phyloP scores from a whole-genome alignment of 192 early-diverging fungal species.

The Coemansia sp. region DNA sequence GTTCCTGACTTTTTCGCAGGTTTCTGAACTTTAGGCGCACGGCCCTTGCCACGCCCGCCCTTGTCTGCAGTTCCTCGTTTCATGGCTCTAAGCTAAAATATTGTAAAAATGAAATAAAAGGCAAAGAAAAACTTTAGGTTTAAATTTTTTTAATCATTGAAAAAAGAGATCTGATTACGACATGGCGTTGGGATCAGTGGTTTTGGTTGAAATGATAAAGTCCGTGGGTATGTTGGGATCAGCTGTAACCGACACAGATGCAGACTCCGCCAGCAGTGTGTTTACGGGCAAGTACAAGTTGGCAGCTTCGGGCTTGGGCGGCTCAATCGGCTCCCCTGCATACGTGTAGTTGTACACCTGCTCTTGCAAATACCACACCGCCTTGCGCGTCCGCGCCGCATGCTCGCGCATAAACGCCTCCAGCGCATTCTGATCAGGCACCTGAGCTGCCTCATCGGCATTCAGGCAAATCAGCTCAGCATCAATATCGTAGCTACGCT shows the following conservation, averaged over 20 bases:
- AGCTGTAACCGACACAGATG: not conserved
- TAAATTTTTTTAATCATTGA: not conserved
- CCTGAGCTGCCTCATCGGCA: slow-evolving; percentile 38
- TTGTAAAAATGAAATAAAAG: not conserved
- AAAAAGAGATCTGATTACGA: not conserved
- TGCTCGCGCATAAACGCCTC: slow-evolving; percentile 9
- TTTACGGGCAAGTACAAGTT: slow-evolving; percentile 48
- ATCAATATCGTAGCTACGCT: slow-evolving; percentile 86
- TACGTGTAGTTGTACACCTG: slow-evolving; percentile 83
- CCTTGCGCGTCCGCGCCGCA: slow-evolving; percentile 57
- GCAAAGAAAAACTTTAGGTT: not conserved
- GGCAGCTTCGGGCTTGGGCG: slow-evolving; percentile 33
- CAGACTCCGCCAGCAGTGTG: slow-evolving; percentile 33
- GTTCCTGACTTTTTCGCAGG: not conserved
- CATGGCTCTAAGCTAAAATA: not conserved
- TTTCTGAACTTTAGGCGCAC: not conserved
- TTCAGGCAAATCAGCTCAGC: slow-evolving; percentile 60
- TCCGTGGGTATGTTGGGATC: slow-evolving; percentile 22
- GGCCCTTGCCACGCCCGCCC: not conserved
- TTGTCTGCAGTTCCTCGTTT: not conserved
- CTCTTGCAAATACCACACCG: slow-evolving; percentile 88
- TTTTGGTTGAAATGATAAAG: slow-evolving; percentile 29
- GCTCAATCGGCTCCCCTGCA: slow-evolving; percentile 35
- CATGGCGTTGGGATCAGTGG: slow-evolving; percentile 9
- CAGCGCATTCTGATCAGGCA: slow-evolving; percentile 33